These are phyloP conservation scores for Colletotrichum liaoningense DNA, from an alignment of 2,329 filamentous ascomycete genomes.

Conservation along the genomic window DNA sequence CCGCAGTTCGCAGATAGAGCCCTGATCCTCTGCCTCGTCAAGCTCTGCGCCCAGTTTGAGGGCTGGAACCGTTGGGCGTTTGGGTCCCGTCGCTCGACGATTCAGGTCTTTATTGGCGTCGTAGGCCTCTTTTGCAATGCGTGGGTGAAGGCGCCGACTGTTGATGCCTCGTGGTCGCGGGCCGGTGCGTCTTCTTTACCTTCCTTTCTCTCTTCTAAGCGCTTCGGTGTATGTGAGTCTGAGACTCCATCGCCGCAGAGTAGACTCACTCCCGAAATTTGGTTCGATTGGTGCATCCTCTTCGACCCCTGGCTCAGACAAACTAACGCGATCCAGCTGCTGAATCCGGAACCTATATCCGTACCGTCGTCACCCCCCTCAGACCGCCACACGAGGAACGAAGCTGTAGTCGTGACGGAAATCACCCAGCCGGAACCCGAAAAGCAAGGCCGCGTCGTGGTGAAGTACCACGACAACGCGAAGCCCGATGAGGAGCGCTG, in stretches of 20 bases:
- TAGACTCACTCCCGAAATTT: conserved; percentile 21
- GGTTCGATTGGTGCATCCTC: conserved; percentile 30
- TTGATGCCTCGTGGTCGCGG: conserved; percentile 19
- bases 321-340: conserved; percentile 13
- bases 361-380: no score
- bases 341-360: neutral
- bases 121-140: conserved; percentile 31
- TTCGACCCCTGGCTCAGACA: conserved; percentile 28
- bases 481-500: conserved; percentile 30
- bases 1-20: conserved; percentile 17
- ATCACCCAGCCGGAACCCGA: conserved; percentile 24
- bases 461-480: conserved; percentile 1
- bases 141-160: conserved; percentile 20
- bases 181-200: neutral
- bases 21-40: conserved; percentile 18
- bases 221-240: neutral
- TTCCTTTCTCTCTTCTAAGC: neutral
- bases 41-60: conserved; percentile 19
- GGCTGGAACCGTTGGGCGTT: conserved; percentile 13
- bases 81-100: neutral
- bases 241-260: neutral
- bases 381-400: neutral
- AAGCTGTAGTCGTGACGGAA: neutral
- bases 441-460: conserved; percentile 20
- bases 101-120: conserved; percentile 4